Conservation (phyloP, 345 rosid genomes). For the Eucalyptus regnans region DNA sequence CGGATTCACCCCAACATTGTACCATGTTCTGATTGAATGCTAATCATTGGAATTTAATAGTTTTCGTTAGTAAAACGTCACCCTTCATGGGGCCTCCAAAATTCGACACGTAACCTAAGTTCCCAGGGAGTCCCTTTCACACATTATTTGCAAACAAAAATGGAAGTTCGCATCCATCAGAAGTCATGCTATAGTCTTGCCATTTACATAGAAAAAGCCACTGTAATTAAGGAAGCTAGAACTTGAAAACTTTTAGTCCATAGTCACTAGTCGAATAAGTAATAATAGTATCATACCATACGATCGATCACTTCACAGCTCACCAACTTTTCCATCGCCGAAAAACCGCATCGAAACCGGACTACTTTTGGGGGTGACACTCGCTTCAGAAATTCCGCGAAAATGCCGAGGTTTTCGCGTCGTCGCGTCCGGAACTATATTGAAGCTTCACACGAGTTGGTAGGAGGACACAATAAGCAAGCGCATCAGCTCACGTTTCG, state of each 20-base stretch:
- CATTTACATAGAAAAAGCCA: background rate
- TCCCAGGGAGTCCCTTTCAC: background rate
- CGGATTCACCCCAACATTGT: background rate
- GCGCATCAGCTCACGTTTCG: background rate
- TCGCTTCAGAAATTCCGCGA: accelerated
- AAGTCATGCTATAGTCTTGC: too few relatives aligned
- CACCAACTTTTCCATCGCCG: background rate
- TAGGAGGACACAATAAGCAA: background rate
- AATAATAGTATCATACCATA: background rate
- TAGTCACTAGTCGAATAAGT: background rate
- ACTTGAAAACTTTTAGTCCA: background rate
- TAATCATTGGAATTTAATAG: background rate
- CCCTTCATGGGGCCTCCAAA: background rate
- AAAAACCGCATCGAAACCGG: background rate
- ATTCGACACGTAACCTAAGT: background rate
- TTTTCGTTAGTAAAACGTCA: background rate
- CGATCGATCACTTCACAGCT: background rate
- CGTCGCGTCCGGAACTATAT: background rate
- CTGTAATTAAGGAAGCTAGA: background rate
- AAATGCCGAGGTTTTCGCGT: background rate
- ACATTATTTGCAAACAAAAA: background rate
- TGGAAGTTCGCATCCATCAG: background rate
- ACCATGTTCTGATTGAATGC: background rate
- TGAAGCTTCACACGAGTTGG: background rate
- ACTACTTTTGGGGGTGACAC: background rate